These are phyloP conservation scores for Didymella pinodella DNA, from an alignment of 2,329 filamentous ascomycete species.

Conservation along the genomic window DNA sequence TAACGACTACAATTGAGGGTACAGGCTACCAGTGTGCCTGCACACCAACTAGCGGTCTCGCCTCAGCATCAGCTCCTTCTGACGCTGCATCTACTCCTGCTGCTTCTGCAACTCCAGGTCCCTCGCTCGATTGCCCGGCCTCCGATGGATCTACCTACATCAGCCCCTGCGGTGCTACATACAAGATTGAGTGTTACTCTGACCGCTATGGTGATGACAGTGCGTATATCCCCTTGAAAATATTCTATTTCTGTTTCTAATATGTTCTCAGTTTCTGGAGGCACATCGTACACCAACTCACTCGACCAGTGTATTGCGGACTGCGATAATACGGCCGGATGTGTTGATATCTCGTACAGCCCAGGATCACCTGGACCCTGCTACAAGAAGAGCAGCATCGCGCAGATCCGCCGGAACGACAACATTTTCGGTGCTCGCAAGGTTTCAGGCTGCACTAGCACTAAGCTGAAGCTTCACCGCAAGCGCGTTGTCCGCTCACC, in stretches of 20 bases:
- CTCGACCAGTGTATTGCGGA: conserved; percentile 30
- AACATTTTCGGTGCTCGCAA: conserved; percentile 34
- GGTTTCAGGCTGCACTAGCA: conserved; percentile 6
- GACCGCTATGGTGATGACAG: conserved; percentile 38
- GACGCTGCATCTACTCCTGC: neutral
- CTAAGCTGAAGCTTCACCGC: conserved; percentile 16
- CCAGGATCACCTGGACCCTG: conserved; percentile 30
- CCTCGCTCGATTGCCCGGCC: conserved; percentile 25
- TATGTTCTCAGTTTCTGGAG: conserved; percentile 17
- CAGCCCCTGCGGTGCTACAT: conserved; percentile 29
- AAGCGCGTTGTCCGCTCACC: conserved; percentile 9
- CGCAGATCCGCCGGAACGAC: conserved; percentile 13
- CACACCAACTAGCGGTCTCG: conserved; percentile 13
- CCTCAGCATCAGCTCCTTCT: conserved; percentile 2
- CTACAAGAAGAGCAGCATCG: conserved; percentile 35
- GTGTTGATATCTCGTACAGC: conserved; percentile 33
- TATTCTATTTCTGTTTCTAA: conserved; percentile 3
- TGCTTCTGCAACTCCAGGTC: neutral
- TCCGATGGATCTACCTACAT: conserved; percentile 25
- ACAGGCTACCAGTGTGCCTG: conserved; percentile 23
- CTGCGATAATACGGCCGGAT: conserved; percentile 32
- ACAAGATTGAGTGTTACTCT: conserved; percentile 32
- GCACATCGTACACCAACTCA: conserved; percentile 15
- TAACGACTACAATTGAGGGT: conserved; percentile 21
- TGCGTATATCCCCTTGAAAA: conserved; percentile 6